Evolutionary conservation across 768 basidiomycete genomes (phyloP).

Genomic region (Xerocomus potaroensis): DNA sequence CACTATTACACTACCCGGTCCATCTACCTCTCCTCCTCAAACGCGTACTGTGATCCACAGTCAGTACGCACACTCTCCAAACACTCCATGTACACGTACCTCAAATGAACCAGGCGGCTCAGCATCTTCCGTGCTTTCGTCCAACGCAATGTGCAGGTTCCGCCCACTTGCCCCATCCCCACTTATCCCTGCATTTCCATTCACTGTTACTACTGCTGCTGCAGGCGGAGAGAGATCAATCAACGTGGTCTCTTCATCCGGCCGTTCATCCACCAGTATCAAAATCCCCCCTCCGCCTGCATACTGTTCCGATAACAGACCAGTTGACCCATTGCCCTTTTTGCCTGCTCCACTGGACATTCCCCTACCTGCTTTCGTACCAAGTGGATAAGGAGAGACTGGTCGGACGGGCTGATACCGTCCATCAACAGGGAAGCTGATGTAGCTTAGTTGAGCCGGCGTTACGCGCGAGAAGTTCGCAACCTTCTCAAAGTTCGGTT

Average conservation of each 20-base stretch:
- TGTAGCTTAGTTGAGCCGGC: constrained; percentile 79
- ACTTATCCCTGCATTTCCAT: constrained; percentile 29
- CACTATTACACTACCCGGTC: not conserved
- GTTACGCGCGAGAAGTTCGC: constrained; percentile 92
- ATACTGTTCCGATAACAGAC: constrained; percentile 51
- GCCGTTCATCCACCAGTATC: constrained; percentile 69
- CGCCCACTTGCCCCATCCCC: constrained; percentile 18
- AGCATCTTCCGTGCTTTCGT: constrained; percentile 68
- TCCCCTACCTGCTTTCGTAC: constrained; percentile 34
- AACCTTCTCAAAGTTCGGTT: constrained; percentile 71
- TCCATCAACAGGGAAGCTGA: constrained; percentile 73
- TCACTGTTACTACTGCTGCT: constrained; percentile 13
- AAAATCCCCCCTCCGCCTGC: constrained; percentile 86
- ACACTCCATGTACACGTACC: constrained; percentile 43
- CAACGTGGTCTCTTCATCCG: constrained; percentile 69
- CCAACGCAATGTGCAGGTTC: constrained; percentile 58
- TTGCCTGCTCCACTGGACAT: constrained; percentile 22
- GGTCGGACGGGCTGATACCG: constrained; percentile 89
- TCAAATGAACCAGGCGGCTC: constrained; percentile 80
- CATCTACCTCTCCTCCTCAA: constrained; percentile 54
- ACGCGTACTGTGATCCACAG: constrained; percentile 57
- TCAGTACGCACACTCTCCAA: constrained; percentile 17
- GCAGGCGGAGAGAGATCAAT: constrained; percentile 55
- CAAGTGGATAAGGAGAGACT: constrained; percentile 46
- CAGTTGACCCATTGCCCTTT: constrained; percentile 29